Evolutionary conservation across 208 protist species (phyloP).

Genomic region (Tetramitus jugosus): DNA sequence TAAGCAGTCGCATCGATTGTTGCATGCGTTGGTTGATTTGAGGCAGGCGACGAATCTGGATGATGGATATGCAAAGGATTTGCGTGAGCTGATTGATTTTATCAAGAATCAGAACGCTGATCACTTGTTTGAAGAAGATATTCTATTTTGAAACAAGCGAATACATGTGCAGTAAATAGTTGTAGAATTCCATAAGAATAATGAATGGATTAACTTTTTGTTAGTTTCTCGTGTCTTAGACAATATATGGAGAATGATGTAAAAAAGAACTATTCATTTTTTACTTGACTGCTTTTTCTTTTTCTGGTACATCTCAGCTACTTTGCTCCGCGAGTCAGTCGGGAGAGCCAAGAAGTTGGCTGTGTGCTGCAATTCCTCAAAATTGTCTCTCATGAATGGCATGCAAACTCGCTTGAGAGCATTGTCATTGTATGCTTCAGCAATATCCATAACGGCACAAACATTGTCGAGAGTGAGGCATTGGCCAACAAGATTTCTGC

Average conservation of each 20-base stretch:
- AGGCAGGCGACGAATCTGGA: no score
- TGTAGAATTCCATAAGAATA: neutral
- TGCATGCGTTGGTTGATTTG: no score
- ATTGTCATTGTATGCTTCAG: neutral
- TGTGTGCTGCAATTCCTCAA: neutral
- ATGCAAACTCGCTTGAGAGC: neutral
- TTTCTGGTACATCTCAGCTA: neutral
- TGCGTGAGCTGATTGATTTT: no score
- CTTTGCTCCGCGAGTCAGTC: neutral
- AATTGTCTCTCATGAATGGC: neutral
- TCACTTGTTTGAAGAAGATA: no score
- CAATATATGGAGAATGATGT: no score
- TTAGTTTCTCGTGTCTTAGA: neutral
- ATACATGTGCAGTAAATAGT: no score
- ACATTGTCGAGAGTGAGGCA: neutral
- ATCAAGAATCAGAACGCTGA: no score
- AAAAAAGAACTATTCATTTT: neutral
- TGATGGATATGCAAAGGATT: no score
- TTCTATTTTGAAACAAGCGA: no score
- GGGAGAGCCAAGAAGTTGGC: neutral
- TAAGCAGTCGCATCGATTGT: no score
- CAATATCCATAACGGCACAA: neutral
- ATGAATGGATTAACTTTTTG: neutral
- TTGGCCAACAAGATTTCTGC: neutral
- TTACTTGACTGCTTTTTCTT: neutral